These are phyloP conservation scores for Trypanosoma mega DNA, from an alignment of 208 protist species.

Conservation along the genomic window DNA sequence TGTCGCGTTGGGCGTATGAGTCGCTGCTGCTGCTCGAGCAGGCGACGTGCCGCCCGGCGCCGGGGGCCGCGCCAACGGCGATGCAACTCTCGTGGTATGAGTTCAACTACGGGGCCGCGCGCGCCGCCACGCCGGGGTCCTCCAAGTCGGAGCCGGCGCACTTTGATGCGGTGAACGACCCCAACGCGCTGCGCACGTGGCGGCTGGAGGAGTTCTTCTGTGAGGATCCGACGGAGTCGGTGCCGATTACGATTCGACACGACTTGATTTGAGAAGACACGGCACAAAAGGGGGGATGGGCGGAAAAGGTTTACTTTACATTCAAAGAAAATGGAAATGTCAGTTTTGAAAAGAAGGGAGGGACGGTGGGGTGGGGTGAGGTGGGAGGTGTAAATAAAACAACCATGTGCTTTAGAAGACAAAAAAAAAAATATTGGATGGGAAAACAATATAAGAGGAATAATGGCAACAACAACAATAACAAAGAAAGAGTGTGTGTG, in stretches of 20 bases:
- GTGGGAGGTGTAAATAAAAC: too few species aligned
- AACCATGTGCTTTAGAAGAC: too few species aligned
- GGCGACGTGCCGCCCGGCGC: conserved; percentile 45
- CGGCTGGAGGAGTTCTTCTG: conserved; percentile 77
- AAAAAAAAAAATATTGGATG: too few species aligned
- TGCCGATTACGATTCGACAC: conserved; percentile 39
- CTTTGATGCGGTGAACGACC: conserved; percentile 63
- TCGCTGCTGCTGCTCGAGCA: conserved; percentile 66
- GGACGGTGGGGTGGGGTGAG: background rate
- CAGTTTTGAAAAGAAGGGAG: background rate
- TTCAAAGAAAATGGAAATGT: too few species aligned
- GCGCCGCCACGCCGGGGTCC: conserved; percentile 7
- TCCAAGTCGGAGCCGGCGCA: conserved; percentile 36
- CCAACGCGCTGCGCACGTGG: conserved; percentile 46
- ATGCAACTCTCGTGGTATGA: conserved; percentile 61
- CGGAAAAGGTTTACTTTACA: background rate
- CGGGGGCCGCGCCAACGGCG: conserved; percentile 13
- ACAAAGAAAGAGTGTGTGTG: too few species aligned
- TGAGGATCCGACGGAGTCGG: conserved; percentile 4
- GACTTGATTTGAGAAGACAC: conserved; percentile 39
- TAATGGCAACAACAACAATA: too few species aligned
- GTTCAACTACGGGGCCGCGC: conserved; percentile 59
- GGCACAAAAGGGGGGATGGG: background rate
- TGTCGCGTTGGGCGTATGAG: conserved; percentile 92
- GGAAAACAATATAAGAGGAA: too few species aligned